phyloP scores from a whole-genome alignment of 2,329 filamentous ascomycete species.

The Delphinella strobiligena region DNA sequence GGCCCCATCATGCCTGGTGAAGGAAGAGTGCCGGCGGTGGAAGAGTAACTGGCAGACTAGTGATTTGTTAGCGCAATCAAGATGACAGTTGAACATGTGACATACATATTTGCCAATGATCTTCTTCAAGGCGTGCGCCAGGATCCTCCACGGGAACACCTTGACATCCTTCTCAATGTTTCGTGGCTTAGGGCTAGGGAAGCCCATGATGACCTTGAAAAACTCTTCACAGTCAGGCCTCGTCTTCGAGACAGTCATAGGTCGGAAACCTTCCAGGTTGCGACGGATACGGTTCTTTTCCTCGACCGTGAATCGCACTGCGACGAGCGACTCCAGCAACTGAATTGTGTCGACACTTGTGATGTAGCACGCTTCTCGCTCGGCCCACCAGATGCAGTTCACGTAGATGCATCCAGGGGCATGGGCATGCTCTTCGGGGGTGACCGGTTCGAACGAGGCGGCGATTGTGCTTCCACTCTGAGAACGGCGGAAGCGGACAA shows the following conservation, averaged over 20 bases:
- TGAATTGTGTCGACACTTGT: conserved; percentile 96
- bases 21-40: conserved; percentile 42
- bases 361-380: conserved; percentile 81
- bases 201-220: conserved; percentile 98
- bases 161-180: conserved; percentile 99
- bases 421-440: conserved; percentile 55
- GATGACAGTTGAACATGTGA: conserved; percentile 16
- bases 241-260: conserved; percentile 83
- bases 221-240: conserved; percentile 91
- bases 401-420: conserved; percentile 81
- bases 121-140: conserved; percentile 82
- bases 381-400: conserved; percentile 95
- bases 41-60: conserved; percentile 58
- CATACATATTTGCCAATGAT: conserved; percentile 93
- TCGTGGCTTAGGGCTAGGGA: conserved; percentile 84
- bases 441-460: conserved; percentile 66
- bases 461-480: conserved; percentile 74
- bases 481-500: conserved; percentile 77
- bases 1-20: conserved; percentile 11
- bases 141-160: conserved; percentile 92
- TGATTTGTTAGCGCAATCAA: conserved; percentile 3
- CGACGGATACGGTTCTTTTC: conserved; percentile 97
- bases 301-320: conserved; percentile 79
- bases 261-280: conserved; percentile 89
- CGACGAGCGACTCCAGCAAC: conserved; percentile 83